Evolutionary conservation across 1,284 basidiomycete genomes (phyloP).

Genomic region (Rugiboletus extremiorientalis): DNA sequence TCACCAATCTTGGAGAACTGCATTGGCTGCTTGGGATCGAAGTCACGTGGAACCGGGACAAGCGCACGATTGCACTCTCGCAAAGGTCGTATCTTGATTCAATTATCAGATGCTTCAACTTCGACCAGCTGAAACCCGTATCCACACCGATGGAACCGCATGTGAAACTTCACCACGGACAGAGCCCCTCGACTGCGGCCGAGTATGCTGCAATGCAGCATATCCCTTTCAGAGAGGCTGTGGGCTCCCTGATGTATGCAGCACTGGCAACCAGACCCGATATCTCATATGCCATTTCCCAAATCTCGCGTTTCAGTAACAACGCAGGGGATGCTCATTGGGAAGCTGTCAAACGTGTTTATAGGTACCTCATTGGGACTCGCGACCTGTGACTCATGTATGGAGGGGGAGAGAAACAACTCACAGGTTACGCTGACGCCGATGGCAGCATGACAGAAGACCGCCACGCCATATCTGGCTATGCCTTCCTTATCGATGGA

Average conservation of each 20-base stretch:
- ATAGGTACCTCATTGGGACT: too few relatives aligned
- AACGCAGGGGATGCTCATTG: not conserved
- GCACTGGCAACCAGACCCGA: fast-evolving
- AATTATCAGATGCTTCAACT: not conserved
- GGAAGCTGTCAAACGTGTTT: not conserved
- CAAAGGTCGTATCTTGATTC: not conserved
- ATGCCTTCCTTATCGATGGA: constrained; percentile 34
- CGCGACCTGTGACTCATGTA: not conserved
- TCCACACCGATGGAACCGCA: not conserved
- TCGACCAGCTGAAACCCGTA: not conserved
- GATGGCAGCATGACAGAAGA: constrained; percentile 11
- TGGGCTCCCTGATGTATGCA: not conserved
- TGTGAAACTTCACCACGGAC: fast-evolving
- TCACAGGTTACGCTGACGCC: not conserved
- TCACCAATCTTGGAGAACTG: too few relatives aligned
- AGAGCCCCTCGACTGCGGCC: not conserved
- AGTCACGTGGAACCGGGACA: too few relatives aligned
- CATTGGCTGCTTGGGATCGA: too few relatives aligned
- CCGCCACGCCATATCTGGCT: constrained; percentile 32
- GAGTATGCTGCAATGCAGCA: not conserved
- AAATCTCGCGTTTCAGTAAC: not conserved
- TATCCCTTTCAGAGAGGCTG: not conserved
- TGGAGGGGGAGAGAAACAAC: too few relatives aligned
- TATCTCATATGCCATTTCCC: not conserved
- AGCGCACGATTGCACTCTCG: too few relatives aligned